Base-by-base conservation (phyloP, 495 filamentous ascomycete species). In the Penicillium coffeae region DNA sequence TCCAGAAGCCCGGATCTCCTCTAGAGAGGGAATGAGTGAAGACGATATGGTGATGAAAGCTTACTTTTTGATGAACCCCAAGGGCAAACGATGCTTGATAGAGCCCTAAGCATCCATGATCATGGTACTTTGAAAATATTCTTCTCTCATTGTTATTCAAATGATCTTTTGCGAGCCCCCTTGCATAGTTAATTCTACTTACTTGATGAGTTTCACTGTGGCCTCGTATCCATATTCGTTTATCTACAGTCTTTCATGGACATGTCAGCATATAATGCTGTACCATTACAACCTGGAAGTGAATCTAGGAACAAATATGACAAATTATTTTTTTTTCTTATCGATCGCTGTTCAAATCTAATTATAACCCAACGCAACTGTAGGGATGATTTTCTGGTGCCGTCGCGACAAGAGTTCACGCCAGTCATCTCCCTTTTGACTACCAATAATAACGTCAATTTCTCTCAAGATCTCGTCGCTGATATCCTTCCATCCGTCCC, bases 11-110 rank as follows among this genome's bases (percentile, higher is more conserved):
- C 43, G 30, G 8, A 18, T 61, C 0, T 69, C 63, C 0, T 22
- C 20, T 0, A 36, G 45, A 14, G 68, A 78, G 16, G 68, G 67
- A 1, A 77, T 81, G 68, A 54, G 18, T 8, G 65, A 71, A 13
- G 45, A 55, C 0, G 74, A 79, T 19, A 78, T 80, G 76, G 51
- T 53, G 12, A 60, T 62, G 52, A 46, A 50, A 14, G 51, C 69
- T 30, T 70, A 58, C 40, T 77, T 80, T 43, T 51, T 80, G 33
- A 58, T 73, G 56, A 52, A 58, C 10, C 75, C 75, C 0, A 60
- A 60, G 45, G 71, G 64, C 0, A 59, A 73, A 34, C 63, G 73
- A 1, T 81, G 75, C 48, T 50, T 77, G 16, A 62, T 79, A 25
- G 62, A 36, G 54, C 45, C 21, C 65, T 7, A 48, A 22, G 35